Evolutionary conservation across 139 green algal species (phyloP), one percentile per base, ranked within the genome.

Genomic region (Pedinophyceae sp.): DNA sequence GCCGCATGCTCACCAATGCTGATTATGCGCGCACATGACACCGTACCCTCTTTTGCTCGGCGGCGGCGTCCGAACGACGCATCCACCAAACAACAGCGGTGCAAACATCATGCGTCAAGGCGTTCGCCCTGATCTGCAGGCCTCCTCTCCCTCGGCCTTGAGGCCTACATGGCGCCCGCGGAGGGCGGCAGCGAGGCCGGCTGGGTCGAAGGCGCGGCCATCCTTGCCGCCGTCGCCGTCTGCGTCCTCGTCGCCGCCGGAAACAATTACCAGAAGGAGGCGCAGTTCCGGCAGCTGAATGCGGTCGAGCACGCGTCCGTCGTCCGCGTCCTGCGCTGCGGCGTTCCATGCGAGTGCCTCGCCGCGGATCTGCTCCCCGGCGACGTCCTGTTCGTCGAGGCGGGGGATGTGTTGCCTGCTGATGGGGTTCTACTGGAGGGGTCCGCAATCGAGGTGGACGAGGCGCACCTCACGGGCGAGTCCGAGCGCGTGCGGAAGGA

Each of bases 241-340:
- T 43, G 34, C 34, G 72, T 79, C 19, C 38, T 67, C 23, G 80
- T 92, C 0, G 79, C 69, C 7, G 77, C 81, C 1, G 65, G 66
- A 3, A 90, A 89, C 38, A 84, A 93, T 69, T 93, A 84, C 61
- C 70, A 87, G 52, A 89, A 91, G 71, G 82, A 94, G 55, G 53
- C 57, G 39, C 84, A 93, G 70, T 94, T 93, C 61, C 52, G 73
- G n/a, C 60, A 75, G 57, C 74, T 94, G 28, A 83, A 78, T 60
- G 62, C 66, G 19, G 23, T 79, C 4, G 74, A 79, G 19, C 59
- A 73, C 18, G 74, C 84, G 23, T 61, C 74, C 13, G 50, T 71
- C 64, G 82, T 89, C 50, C 0, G 65, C 30, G 54, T 19, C 28
- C 51, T 24, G 1, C 23, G 27, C 18, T 15, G 55, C 17, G 52